Conservation (phyloP, 2,329 filamentous ascomycete species). For the Epichloe elymi region DNA sequence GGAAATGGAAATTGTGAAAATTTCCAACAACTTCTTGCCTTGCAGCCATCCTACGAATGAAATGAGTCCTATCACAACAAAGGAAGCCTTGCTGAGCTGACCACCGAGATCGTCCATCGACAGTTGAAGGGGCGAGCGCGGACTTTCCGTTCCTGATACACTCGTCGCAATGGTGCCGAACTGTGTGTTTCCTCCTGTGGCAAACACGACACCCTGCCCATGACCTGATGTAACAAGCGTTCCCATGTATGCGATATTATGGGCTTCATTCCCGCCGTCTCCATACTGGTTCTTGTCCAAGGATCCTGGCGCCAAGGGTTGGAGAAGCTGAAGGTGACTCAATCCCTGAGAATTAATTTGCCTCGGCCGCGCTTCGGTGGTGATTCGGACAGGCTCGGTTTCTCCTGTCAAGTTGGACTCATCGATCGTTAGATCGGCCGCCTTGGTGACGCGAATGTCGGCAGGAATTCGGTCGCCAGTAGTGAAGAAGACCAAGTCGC, state of each 20-base stretch:
- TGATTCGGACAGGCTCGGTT: slow-evolving; percentile 81
- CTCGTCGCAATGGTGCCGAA: slow-evolving; percentile 95
- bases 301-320: slow-evolving; percentile 28
- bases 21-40: slow-evolving; percentile 79
- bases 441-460: slow-evolving; percentile 85
- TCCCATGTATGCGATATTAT: slow-evolving; percentile 97
- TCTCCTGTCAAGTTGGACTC: slow-evolving; percentile 95
- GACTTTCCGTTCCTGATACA: slow-evolving; percentile 87
- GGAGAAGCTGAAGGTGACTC: slow-evolving; percentile 16
- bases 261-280: slow-evolving; percentile 49
- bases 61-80: slow-evolving; percentile 85
- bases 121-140: slow-evolving; percentile 80
- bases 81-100: slow-evolving; percentile 92
- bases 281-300: slow-evolving; percentile 45
- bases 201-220: slow-evolving; percentile 93
- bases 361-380: slow-evolving; percentile 41
- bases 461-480: slow-evolving; percentile 94
- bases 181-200: slow-evolving; percentile 83
- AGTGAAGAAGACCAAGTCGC: slow-evolving; percentile 85
- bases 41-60: slow-evolving; percentile 82
- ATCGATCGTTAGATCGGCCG: slow-evolving; percentile 83
- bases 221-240: slow-evolving; percentile 91
- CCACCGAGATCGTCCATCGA: slow-evolving; percentile 97
- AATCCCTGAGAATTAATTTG: slow-evolving; percentile 15
- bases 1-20: slow-evolving; percentile 96